Evolutionary conservation across 2,329 filamentous ascomycete genomes (phyloP).

Genomic region (Aspergillus latus): DNA sequence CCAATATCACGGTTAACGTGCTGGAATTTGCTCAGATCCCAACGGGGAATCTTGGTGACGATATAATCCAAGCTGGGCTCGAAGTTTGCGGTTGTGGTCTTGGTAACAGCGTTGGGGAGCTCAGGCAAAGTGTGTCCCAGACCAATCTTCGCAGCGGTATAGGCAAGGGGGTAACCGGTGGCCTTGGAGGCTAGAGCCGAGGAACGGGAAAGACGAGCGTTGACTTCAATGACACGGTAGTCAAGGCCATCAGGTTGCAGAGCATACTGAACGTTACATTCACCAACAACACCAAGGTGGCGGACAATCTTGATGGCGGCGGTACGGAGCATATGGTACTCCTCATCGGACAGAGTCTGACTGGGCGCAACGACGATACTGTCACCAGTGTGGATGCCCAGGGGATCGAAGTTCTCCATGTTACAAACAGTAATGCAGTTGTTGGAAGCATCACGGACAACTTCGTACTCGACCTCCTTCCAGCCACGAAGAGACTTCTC

Average conservation of each 20-base stretch:
- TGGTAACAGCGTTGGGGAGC: conserved; percentile 95
- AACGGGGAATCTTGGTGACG: conserved; percentile 96
- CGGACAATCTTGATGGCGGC: conserved; percentile 98
- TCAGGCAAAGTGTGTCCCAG: conserved; percentile 93
- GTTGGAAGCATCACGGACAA: conserved; percentile 93
- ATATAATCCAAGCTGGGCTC: conserved; percentile 97
- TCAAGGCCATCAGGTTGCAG: conserved; percentile 95
- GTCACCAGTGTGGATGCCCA: conserved; percentile 97
- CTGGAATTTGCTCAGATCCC: conserved; percentile 98
- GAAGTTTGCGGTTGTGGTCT: conserved; percentile 98
- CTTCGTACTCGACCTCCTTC: conserved; percentile 99
- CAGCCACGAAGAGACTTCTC: conserved; percentile 99
- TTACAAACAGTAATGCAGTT: conserved; percentile 99
- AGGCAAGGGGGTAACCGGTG: conserved; percentile 94
- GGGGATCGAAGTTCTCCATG: conserved; percentile 98
- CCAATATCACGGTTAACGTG: conserved; percentile 97
- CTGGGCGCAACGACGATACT: conserved; percentile 97
- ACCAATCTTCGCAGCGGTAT: conserved; percentile 97
- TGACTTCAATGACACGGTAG: conserved; percentile 98
- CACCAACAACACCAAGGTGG: conserved; percentile 93
- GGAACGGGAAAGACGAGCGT: conserved; percentile 95
- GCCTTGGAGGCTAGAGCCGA: conserved; percentile 97
- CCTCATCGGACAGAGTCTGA: conserved; percentile 95
- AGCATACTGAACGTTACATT: conserved; percentile 98
- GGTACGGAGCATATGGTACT: conserved; percentile 98